Base-by-base conservation (phyloP, 176 grass and related monocot species). In the Rhynchospora pubera region DNA sequence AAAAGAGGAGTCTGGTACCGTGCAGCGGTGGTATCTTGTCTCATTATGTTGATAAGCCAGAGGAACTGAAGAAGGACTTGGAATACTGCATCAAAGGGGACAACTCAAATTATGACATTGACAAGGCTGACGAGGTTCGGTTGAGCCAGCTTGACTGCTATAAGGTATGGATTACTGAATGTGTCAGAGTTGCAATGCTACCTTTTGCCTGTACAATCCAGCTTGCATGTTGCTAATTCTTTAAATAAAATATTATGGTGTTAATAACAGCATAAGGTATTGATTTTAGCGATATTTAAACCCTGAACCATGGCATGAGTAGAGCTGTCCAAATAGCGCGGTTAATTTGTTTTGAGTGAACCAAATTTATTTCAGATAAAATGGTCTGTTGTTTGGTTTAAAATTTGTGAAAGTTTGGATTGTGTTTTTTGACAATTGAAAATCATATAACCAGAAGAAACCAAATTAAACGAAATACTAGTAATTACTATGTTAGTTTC, bases 81-180 rank as follows among this genome's bases (percentile, higher is more conserved):
- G 91, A 99, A 85, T 91, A 94, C 43, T 94, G 83, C 26, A 83
- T 87, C 57, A 79, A 80, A 48, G 78, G 92, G 83, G 85, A 91
- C 7, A 46, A 55, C 26, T 2, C 46, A 45, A 94, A 69, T 84
- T 65, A 71, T 71, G 91, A 99, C 7, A 86, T 83, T 22, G 88
- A 95, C 18, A 85, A 66, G 1, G 7, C 65, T 19, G 42, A 65
- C 77, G 91, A 99, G 39, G 80, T 93, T 81, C 84, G 93, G 10
- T 77, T 99, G 66, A 99, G 96, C 77, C 96, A 99, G 85, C 85
- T 99, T 28, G 93, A 95, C 87, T 12, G 89, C 12, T 89, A 74
- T 44, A 82, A 82, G 79, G 79, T 82, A 82, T 82, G 22, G 45
- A 58, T 44, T 58, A 39, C 15, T 32, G 26, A 79, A 79, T 32